A percentile compares a stretch with the other conserved stretches of the same genome.
phyloP scores from a whole-genome alignment of 305 asterid species.

The Striga hermonthica region DNA sequence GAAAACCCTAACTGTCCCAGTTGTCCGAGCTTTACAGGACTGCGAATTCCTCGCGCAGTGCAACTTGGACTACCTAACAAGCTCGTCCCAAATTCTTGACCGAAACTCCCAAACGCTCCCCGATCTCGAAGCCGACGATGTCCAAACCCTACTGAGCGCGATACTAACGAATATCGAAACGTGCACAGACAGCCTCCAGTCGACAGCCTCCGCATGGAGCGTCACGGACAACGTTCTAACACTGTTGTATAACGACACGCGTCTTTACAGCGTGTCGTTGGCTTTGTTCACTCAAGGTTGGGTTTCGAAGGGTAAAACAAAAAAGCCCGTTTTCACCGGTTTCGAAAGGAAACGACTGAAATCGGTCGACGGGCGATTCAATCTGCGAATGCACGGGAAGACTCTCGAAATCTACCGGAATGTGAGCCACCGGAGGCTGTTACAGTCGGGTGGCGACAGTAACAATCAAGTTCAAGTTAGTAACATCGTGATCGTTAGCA shows the following conservation, averaged over 20 bases:
- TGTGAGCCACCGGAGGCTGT: conserved; percentile 41
- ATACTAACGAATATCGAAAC: conserved; percentile 67
- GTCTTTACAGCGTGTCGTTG: conserved; percentile 60
- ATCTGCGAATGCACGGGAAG: conserved; percentile 41
- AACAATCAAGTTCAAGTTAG: conserved; percentile 41
- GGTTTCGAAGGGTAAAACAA: conserved; percentile 41
- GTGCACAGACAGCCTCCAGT: conserved; percentile 58
- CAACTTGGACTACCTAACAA: conserved; percentile 47
- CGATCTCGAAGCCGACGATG: conserved; percentile 41
- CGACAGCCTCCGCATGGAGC: conserved; percentile 54
- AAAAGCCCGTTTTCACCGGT: neutral
- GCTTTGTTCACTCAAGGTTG: conserved; percentile 59
- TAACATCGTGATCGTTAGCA: conserved; percentile 52
- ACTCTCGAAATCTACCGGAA: conserved; percentile 33
- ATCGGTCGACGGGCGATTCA: conserved; percentile 37
- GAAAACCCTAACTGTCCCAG: conserved; percentile 40
- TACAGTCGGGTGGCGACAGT: conserved; percentile 31
- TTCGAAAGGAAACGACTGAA: conserved; percentile 26
- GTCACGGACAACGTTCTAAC: conserved; percentile 39
- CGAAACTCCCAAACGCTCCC: conserved; percentile 39
- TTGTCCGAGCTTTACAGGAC: conserved; percentile 57
- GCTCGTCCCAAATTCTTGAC: conserved; percentile 31
- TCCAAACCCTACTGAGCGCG: conserved; percentile 66
- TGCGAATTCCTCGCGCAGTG: conserved; percentile 56
- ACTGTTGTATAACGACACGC: conserved; percentile 54